Conservation (phyloP, 2,329 filamentous ascomycete genomes). For the Dothistroma septosporum region DNA sequence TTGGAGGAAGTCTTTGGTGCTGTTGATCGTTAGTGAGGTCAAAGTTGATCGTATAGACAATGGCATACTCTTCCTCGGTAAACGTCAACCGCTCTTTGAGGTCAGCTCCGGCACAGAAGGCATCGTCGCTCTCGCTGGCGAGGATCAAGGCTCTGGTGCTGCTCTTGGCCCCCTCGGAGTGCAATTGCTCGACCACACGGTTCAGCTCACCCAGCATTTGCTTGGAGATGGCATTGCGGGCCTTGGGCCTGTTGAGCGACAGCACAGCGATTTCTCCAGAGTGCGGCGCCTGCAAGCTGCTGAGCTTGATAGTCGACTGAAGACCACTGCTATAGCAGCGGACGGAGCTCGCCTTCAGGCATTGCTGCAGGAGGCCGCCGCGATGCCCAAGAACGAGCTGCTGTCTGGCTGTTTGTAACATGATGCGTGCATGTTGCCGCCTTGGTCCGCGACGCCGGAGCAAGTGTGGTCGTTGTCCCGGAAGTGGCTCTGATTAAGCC, state of each 20-base stretch:
- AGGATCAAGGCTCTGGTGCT: conserved; percentile 76
- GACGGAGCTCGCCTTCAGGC: conserved; percentile 6
- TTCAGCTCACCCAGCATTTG: conserved; percentile 69
- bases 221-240: conserved; percentile 86
- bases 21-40: conserved; percentile 37
- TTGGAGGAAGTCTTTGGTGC: conserved; percentile 73
- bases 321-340: conserved; percentile 17
- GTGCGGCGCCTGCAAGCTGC: conserved; percentile 70
- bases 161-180: conserved; percentile 52
- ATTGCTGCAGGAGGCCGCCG: conserved; percentile 9
- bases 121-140: conserved; percentile 76
- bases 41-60: not conserved
- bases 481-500: not conserved
- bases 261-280: conserved; percentile 83
- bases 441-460: not conserved
- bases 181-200: conserved; percentile 67
- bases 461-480: not conserved
- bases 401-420: conserved; percentile 12
- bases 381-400: conserved; percentile 3
- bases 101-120: conserved; percentile 93
- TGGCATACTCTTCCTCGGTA: conserved; percentile 67
- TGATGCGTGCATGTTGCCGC: conserved; percentile 6
- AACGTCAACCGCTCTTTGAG: conserved; percentile 82
- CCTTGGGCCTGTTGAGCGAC: conserved; percentile 75
- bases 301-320: conserved; percentile 56